These are phyloP conservation scores for Melampsora larici-populina DNA, from an alignment of 1,284 basidiomycete genomes.

Conservation along the genomic window DNA sequence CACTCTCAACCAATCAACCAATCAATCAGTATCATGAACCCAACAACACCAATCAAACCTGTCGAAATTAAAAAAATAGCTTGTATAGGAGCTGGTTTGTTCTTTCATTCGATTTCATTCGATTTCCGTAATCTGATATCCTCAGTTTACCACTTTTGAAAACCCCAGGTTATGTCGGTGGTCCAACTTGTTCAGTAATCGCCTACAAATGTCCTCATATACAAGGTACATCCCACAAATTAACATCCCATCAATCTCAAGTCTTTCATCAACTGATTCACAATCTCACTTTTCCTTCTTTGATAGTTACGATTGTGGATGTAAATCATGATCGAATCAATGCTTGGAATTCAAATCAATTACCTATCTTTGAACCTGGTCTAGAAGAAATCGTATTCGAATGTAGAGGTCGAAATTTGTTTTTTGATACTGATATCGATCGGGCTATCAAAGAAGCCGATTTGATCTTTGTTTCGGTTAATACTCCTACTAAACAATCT, in stretches of 20 bases:
- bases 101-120: not conserved
- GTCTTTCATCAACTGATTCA: not conserved
- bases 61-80: slow-evolving; percentile 53
- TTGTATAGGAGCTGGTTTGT: slow-evolving; percentile 85
- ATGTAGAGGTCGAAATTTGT: slow-evolving; percentile 88
- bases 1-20: no score
- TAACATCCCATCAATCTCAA: not conserved
- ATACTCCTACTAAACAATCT: slow-evolving; percentile 97
- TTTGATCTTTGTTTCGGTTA: slow-evolving; percentile 66
- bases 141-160: not conserved
- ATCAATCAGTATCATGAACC: no score
- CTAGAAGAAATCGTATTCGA: slow-evolving; percentile 86
- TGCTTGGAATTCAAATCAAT: slow-evolving; percentile 75
- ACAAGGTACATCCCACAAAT: slow-evolving; percentile 23
- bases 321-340: slow-evolving; percentile 90
- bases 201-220: slow-evolving; percentile 93
- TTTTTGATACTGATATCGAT: slow-evolving; percentile 95
- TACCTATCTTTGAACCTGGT: slow-evolving; percentile 93
- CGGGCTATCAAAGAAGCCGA: slow-evolving; percentile 88
- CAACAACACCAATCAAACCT: not conserved
- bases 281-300: not conserved
- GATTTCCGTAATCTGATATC: not conserved
- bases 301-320: slow-evolving; percentile 90
- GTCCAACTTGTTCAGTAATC: slow-evolving; percentile 62
- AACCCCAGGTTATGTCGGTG: slow-evolving; percentile 37